Conservation (phyloP, 2,329 filamentous ascomycete genomes). For the Xylaria sp. region DNA sequence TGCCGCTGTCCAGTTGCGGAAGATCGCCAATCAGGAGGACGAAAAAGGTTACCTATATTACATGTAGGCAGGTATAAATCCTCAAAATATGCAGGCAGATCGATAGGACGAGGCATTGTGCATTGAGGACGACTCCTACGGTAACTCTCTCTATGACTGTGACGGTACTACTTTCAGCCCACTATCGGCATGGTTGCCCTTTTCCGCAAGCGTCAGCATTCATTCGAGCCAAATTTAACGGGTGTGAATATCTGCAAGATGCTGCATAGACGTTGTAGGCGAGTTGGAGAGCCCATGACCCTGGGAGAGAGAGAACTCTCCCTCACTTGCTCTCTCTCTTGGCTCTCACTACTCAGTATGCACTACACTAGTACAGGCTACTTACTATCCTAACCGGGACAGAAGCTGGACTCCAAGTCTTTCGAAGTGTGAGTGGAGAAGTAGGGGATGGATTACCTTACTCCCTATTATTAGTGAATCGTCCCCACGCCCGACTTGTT, state of each 20-base stretch:
- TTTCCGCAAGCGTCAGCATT: slow-evolving; percentile 29
- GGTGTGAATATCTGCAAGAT: slow-evolving; percentile 30
- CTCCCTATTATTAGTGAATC: slow-evolving; percentile 27
- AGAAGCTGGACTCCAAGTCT: slow-evolving; percentile 12
- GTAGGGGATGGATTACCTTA: slow-evolving; percentile 11
- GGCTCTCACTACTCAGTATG: neutral
- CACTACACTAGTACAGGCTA: neutral
- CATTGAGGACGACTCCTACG: slow-evolving; percentile 2
- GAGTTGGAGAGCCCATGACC: slow-evolving; percentile 24
- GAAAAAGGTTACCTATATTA: slow-evolving; percentile 24
- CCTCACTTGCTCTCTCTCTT: neutral
- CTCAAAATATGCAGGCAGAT: neutral
- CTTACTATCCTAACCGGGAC: slow-evolving; percentile 1
- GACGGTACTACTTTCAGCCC: slow-evolving; percentile 22
- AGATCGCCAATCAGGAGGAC: slow-evolving; percentile 28
- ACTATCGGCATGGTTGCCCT: slow-evolving; percentile 21
- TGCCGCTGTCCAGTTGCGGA: slow-evolving; percentile 10
- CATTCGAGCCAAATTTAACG: slow-evolving; percentile 24
- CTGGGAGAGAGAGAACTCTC: neutral
- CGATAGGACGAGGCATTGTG: slow-evolving; percentile 13
- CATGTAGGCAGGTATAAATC: slow-evolving; percentile 10
- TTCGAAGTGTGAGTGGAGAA: slow-evolving; percentile 29
- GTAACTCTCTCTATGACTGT: slow-evolving; percentile 2
- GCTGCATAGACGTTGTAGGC: slow-evolving; percentile 28
- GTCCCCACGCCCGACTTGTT: slow-evolving; percentile 24